phyloP scores from a whole-genome alignment of 1,284 basidiomycete species.

The Grifola frondosa region DNA sequence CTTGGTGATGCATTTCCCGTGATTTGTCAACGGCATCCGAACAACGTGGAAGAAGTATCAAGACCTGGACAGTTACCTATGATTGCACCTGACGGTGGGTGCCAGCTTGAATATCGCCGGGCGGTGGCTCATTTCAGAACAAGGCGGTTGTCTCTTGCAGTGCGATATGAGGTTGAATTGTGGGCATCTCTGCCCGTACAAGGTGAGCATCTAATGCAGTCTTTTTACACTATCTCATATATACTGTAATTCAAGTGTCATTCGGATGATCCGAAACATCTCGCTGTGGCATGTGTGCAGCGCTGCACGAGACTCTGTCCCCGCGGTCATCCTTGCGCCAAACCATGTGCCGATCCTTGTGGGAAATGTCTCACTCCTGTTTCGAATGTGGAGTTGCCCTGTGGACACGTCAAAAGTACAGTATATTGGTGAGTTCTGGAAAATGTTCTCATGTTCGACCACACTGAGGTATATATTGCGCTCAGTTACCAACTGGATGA shows the following conservation, averaged over 20 bases:
- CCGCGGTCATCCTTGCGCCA: conserved; percentile 60
- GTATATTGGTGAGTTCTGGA: conserved; percentile 54
- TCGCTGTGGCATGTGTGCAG: conserved; percentile 48
- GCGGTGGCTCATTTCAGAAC: too few relatives aligned
- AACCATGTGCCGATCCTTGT: conserved; percentile 53
- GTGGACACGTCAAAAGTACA: conserved; percentile 51
- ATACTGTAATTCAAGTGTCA: conserved; percentile 60
- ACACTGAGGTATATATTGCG: not conserved
- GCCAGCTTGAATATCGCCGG: not conserved
- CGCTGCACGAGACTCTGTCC: conserved; percentile 53
- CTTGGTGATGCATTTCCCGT: conserved; percentile 58
- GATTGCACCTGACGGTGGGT: conserved; percentile 47
- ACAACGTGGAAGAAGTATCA: conserved; percentile 40
- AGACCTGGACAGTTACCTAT: conserved; percentile 52
- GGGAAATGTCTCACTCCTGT: conserved; percentile 56
- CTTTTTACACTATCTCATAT: not conserved
- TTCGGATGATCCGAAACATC: conserved; percentile 58
- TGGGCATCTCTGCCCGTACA: conserved; percentile 67
- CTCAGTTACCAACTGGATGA: conserved; percentile 48
- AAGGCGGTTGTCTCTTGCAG: conserved; percentile 65
- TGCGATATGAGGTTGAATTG: conserved; percentile 63
- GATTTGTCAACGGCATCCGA: conserved; percentile 57
- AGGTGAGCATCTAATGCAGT: conserved; percentile 41
- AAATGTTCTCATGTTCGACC: not conserved
- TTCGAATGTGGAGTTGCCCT: conserved; percentile 53